A percentile compares a stretch with the other conserved stretches of the same genome.
Conservation (phyloP, 192 early-diverging fungal genomes). For the Irineochytrium annulatum region DNA sequence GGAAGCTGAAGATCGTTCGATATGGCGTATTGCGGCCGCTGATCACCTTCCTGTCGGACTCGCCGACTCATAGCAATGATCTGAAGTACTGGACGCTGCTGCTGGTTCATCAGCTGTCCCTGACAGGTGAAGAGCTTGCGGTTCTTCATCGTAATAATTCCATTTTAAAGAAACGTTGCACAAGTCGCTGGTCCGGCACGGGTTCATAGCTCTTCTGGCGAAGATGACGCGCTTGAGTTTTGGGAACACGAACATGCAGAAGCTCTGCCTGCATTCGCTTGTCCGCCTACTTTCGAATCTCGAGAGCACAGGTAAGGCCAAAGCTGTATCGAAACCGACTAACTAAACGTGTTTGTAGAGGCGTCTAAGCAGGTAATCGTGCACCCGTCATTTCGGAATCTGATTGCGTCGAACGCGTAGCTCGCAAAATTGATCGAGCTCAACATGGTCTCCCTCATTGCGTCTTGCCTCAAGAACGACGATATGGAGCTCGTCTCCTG, state of each 20-base stretch:
- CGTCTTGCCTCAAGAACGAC: constrained; percentile 66
- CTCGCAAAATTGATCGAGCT: constrained; percentile 47
- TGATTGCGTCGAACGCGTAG: background rate
- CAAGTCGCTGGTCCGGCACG: constrained; percentile 42
- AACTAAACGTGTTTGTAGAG: constrained; percentile 3
- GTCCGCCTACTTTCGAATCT: constrained; percentile 64
- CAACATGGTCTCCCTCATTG: constrained; percentile 64
- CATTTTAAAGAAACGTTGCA: constrained; percentile 48
- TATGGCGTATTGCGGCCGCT: constrained; percentile 61
- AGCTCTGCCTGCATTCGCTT: constrained; percentile 71
- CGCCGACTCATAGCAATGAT: constrained; percentile 61
- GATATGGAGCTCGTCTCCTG: constrained; percentile 76
- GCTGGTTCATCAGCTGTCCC: constrained; percentile 68
- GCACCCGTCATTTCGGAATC: too few relatives aligned
- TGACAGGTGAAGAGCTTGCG: constrained; percentile 45
- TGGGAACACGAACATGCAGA: constrained; percentile 80
- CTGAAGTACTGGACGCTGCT: constrained; percentile 77
- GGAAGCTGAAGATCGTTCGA: constrained; percentile 56
- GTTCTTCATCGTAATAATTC: background rate
- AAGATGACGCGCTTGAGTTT: constrained; percentile 70
- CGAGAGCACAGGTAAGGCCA: constrained; percentile 31
- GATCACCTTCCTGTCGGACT: constrained; percentile 47
- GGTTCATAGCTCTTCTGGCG: constrained; percentile 56
- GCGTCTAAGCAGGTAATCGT: constrained; percentile 11
- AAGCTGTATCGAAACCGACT: background rate